Evolutionary conservation across 2,329 filamentous ascomycete species (phyloP), one percentile per base, ranked within the genome.

Genomic region (Fusarium globosum): DNA sequence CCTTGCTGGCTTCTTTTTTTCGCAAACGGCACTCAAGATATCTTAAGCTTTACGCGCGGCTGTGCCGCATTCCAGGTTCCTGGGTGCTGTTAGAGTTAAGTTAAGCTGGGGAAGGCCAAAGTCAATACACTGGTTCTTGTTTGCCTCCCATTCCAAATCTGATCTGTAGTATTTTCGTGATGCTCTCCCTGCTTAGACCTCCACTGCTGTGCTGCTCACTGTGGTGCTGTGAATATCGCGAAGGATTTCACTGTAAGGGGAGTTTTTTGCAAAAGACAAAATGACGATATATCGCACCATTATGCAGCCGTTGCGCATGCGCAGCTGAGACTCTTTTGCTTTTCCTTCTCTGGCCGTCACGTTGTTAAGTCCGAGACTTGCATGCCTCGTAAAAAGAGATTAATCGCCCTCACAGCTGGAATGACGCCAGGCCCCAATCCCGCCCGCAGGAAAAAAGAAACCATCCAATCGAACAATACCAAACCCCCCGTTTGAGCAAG

Each of bases 291-390:
- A 23, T 48, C 42, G 56, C 46, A 38, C 48, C 63, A 64, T 57
- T 35, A 28, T 45, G 28, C 18, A 21, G 21, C 60, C 60, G 51
- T 72, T 56, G 21, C 26, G 39, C 38, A 48, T 52, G 11, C 11
- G 57, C 23, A 49, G 36, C 42, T 62, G 68, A 67, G 57, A 68
- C 49, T 39, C 8, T 4, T 43, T 66, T 21, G 23, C 33, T 46
- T 48, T 60, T 52, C 13, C 4, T 33, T 14, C 11, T 33, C 13
- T 28, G 28, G 28, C 28, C 28, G 33, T 33, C 63, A 61, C 68
- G 68, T 65, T 73, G 7, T 35, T 12, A n/a, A 60, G 41, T 59
- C 63, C 68, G 71, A 74, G 71, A 74, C 71, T 74, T 71, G 71
- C 71, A 55, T 71, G 43, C 48, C 36, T 48, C 18, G 35, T 33